Conservation (phyloP, 768 basidiomycete species). For the Pleurotus giganteus region DNA sequence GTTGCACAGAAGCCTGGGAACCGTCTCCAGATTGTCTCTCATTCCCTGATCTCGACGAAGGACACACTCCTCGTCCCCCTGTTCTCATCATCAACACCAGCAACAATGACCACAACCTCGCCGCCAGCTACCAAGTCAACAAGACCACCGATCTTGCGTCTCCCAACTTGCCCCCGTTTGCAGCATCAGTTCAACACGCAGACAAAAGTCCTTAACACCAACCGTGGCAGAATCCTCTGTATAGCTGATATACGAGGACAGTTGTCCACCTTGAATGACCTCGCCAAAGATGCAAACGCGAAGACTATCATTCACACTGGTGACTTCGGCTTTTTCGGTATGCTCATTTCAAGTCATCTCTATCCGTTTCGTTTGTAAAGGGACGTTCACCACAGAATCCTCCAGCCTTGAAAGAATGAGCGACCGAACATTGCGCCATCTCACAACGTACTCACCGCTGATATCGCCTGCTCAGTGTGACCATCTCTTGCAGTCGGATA, state of each 20-base stretch:
- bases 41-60: too few species aligned
- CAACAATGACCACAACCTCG: conserved; percentile 49
- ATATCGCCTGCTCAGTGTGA: conserved; percentile 80
- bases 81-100: too few species aligned
- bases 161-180: conserved; percentile 42
- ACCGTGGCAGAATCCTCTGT: conserved; percentile 87
- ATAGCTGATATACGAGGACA: conserved; percentile 92
- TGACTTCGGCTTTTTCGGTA: conserved; percentile 98
- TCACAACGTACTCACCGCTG: conserved; percentile 94
- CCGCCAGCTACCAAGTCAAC: conserved; percentile 62
- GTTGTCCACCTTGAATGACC: conserved; percentile 83
- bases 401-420: conserved; percentile 85
- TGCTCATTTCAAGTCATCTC: conserved; percentile 20
- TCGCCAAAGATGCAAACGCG: conserved; percentile 86
- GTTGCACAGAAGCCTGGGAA: too few species aligned
- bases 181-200: conserved; percentile 63
- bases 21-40: too few species aligned
- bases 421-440: conserved; percentile 93
- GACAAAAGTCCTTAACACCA: conserved; percentile 75
- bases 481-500: conserved; percentile 66
- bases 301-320: conserved; percentile 96
- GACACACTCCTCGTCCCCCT: conserved; percentile 14
- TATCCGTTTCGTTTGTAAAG: conserved; percentile 4
- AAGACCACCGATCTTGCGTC: conserved; percentile 55
- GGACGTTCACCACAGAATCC: conserved; percentile 53